phyloP scores from a whole-genome alignment of 768 basidiomycete genomes.

The Lyophyllum shimeji region DNA sequence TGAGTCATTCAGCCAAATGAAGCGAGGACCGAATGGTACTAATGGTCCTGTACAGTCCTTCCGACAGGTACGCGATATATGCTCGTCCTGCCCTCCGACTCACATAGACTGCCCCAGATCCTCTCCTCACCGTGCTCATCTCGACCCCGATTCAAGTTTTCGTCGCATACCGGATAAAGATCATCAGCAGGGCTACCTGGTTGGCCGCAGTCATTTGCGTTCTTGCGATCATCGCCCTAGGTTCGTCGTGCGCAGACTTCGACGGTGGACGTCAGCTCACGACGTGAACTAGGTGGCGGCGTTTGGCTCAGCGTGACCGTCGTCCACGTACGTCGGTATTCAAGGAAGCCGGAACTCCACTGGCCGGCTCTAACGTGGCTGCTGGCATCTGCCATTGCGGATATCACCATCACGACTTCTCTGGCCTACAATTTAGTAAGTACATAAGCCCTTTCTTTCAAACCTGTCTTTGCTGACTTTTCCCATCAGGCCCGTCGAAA shows the following conservation, averaged over 20 bases:
- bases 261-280: neutral
- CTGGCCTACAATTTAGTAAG: slow-evolving; percentile 38
- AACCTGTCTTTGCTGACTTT: neutral
- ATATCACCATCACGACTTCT: slow-evolving; percentile 39
- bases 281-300: slow-evolving; percentile 31
- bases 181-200: slow-evolving; percentile 38
- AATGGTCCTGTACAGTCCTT: slow-evolving; percentile 21
- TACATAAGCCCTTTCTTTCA: neutral
- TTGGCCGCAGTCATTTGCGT: slow-evolving; percentile 30
- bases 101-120: slow-evolving; percentile 6
- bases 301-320: slow-evolving; percentile 40
- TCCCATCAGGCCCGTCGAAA: slow-evolving; percentile 24
- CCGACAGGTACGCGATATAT: slow-evolving; percentile 18
- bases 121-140: slow-evolving; percentile 27
- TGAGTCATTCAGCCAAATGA: slow-evolving; percentile 11
- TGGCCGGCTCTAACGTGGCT: slow-evolving; percentile 46
- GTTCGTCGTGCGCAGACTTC: slow-evolving; percentile 17
- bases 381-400: slow-evolving; percentile 38
- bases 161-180: slow-evolving; percentile 41
- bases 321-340: slow-evolving; percentile 33
- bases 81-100: too few relatives aligned
- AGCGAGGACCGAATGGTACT: slow-evolving; percentile 2
- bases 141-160: slow-evolving; percentile 50
- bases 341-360: slow-evolving; percentile 42
- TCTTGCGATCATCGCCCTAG: slow-evolving; percentile 35